These are phyloP conservation scores for Coemansia aciculifera DNA, from an alignment of 192 early-diverging fungal species.

Conservation along the genomic window DNA sequence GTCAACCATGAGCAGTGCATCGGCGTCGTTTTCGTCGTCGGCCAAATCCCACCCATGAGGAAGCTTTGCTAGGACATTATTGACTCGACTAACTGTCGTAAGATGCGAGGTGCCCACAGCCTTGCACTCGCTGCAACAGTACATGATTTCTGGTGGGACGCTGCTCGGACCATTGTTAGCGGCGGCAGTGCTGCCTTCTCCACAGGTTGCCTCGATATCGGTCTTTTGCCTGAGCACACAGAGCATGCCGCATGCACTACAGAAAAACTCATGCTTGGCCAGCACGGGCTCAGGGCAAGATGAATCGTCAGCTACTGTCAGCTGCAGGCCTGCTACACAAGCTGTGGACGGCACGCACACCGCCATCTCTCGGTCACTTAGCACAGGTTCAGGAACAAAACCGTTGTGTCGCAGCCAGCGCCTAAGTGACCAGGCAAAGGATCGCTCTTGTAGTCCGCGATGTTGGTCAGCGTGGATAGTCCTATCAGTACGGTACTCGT, in stretches of 20 bases:
- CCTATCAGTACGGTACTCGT: background rate
- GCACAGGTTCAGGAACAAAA: slow-evolving; percentile 31
- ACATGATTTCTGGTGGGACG: slow-evolving; percentile 1
- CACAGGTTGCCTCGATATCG: background rate
- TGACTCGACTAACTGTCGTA: slow-evolving; percentile 12
- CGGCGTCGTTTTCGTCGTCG: slow-evolving; percentile 21
- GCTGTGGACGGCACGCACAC: background rate
- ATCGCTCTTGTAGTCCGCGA: background rate
- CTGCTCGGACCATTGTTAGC: background rate
- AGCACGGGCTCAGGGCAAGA: slow-evolving; percentile 6
- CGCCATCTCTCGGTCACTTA: slow-evolving; percentile 15
- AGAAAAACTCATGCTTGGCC: slow-evolving; percentile 12
- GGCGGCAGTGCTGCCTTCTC: background rate
- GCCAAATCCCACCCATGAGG: slow-evolving; percentile 30
- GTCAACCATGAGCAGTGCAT: slow-evolving; percentile 28
- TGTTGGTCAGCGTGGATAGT: background rate
- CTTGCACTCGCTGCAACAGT: slow-evolving; percentile 30
- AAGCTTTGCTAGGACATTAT: slow-evolving; percentile 14
- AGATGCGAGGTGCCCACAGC: background rate
- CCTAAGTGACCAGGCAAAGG: slow-evolving; percentile 26
- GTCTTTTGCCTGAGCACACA: background rate
- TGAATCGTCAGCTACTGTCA: background rate
- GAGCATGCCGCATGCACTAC: slow-evolving; percentile 3
- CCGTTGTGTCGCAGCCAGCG: slow-evolving; percentile 31
- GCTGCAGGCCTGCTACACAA: background rate